These are phyloP conservation scores for Monosporozyma unispora DNA, from an alignment of 805 yeast species.

Conservation along the genomic window DNA sequence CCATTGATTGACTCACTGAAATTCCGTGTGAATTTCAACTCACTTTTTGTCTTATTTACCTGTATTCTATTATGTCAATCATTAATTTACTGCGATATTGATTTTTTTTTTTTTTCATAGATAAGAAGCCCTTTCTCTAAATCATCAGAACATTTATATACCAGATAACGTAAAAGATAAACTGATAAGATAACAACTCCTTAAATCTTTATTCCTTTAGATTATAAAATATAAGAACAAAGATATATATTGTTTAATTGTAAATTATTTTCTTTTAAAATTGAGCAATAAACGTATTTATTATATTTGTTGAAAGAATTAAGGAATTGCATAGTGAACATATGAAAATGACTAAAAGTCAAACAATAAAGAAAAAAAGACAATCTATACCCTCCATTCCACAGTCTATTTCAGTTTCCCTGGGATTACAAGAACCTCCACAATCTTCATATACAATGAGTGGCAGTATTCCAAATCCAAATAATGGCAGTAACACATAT, in stretches of 20 bases:
- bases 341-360: not conserved
- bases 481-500: not conserved
- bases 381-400: conserved; percentile 18
- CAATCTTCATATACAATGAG: not conserved
- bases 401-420: conserved; percentile 26
- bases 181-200: not conserved
- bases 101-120: not conserved
- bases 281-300: not conserved
- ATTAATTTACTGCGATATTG: not conserved
- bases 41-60: not conserved
- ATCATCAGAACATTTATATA: not conserved
- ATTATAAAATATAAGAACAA: not conserved
- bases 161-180: not conserved
- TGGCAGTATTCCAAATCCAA: not conserved
- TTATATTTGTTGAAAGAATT: not conserved
- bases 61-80: not conserved
- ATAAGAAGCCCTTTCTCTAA: not conserved
- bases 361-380: conserved; percentile 2
- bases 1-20: not conserved
- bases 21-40: not conserved
- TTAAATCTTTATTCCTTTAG: not conserved
- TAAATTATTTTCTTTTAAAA: too few species aligned
- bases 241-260: too few species aligned
- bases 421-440: conserved; percentile 22
- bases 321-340: not conserved